Base-by-base conservation (phyloP, 495 filamentous ascomycete species). In the Massariosphaeria phaeospora region DNA sequence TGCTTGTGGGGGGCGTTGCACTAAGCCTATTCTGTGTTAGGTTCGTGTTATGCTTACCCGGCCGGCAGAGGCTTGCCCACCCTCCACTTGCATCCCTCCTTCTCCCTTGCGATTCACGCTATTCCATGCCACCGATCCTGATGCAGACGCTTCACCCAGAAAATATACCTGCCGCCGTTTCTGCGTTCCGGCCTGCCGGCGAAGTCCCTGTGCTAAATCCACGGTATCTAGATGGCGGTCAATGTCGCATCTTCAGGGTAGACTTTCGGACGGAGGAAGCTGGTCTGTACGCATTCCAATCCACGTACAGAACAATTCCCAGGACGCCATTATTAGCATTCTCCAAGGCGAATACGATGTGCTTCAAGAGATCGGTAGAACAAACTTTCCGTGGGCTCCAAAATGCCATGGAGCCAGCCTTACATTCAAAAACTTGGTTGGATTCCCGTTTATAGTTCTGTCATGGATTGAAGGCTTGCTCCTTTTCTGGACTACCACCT, bases 201-300 rank as follows among this genome's bases (percentile, higher is more conserved):
- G 39, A 54, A 46, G 40, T 35, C 7, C 50, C 50, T 30, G 38
- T 44, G 2, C 40, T 54, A 12, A 46, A 54, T 35, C 7, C 33
- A 31, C 39, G 29, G 39, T 26, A 33, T 35, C 27, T 8, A 3
- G 39, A 33, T 38, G 50, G 45, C 26, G 50, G 50, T n/a, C 26
- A 45, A 21, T 46, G 50, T 46, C 45, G 29, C 24, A 38, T 54
- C 39, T 54, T 35, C 50, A 54, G 35, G 26, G 50, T 44, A 30
- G 29, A 54, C 39, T 44, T 54, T 30, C 30, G 50, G 41, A 54
- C 50, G 50, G 39, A 23, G 50, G 18, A 45, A 54, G 38, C 50
- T 46, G 38, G 39, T 8, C 50, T 20, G 26, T 54, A 34, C 35
- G 50, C 39, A 34, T 54, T 31, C 38, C 50, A 33, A 7, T 54